These are phyloP conservation scores for Microstegium vimineum DNA, from an alignment of 176 grass and related monocot genomes.

Conservation along the genomic window DNA sequence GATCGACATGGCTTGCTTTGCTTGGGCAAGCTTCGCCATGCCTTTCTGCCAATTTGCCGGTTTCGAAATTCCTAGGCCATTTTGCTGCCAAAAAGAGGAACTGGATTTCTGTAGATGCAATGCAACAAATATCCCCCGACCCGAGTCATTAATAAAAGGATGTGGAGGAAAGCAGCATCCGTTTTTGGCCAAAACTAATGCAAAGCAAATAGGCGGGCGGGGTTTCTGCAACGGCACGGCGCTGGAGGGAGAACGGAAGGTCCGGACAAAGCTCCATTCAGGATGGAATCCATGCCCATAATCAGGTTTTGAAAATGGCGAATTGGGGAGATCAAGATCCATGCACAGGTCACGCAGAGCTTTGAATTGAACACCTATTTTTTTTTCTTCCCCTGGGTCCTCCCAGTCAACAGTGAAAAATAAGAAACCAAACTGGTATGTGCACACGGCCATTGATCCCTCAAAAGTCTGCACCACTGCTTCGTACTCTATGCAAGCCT, in stretches of 20 bases:
- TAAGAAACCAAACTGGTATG: conserved; percentile 19
- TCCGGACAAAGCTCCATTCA: background rate
- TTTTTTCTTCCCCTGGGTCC: conserved; percentile 16
- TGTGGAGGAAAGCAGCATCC: background rate
- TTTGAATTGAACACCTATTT: conserved; percentile 23
- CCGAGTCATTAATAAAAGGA: background rate
- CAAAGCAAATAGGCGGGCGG: background rate
- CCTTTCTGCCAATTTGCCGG: conserved; percentile 9
- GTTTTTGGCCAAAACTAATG: background rate
- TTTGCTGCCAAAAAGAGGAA: background rate
- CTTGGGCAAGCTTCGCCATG: background rate
- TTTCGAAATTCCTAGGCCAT: background rate
- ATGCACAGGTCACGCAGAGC: conserved; percentile 18
- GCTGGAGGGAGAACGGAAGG: background rate
- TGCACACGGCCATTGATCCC: background rate
- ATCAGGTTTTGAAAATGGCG: conserved; percentile 30
- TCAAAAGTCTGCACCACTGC: background rate
- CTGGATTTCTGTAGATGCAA: background rate
- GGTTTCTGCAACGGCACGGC: background rate
- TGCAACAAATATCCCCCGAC: background rate
- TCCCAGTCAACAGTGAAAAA: background rate
- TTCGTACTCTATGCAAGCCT: too few species aligned
- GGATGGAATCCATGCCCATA: background rate
- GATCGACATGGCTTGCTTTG: background rate
- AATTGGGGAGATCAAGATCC: conserved; percentile 51